Conservation (phyloP, 129 eudicot species). For the Chrysanthemum lavandulifolium region DNA sequence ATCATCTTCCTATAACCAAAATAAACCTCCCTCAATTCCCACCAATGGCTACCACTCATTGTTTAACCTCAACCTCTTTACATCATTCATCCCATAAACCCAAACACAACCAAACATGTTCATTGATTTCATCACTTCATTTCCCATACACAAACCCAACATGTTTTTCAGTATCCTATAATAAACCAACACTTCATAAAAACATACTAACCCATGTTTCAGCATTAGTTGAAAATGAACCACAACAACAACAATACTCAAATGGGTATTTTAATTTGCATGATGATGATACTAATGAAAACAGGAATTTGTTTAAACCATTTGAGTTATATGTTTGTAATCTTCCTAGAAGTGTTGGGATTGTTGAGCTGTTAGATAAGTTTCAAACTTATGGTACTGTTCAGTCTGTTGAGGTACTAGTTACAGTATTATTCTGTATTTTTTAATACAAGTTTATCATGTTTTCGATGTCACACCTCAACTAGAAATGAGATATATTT, state of each 20-base stretch:
- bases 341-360: constrained; percentile 43
- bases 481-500: not conserved
- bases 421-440: not conserved
- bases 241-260: constrained; percentile 16
- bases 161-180: too few species aligned
- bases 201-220: not conserved
- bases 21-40: too few species aligned
- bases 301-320: constrained; percentile 25
- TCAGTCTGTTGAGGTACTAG: constrained; percentile 45
- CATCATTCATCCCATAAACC: not conserved
- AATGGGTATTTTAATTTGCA: constrained; percentile 22
- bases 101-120: not conserved
- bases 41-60: too few species aligned
- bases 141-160: too few species aligned
- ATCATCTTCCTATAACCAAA: too few species aligned
- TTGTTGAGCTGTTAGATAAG: constrained; percentile 30
- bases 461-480: constrained; percentile 25
- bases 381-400: constrained; percentile 44
- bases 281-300: constrained; percentile 23
- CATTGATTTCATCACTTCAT: not conserved
- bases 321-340: constrained; percentile 46
- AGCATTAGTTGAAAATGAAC: constrained; percentile 27
- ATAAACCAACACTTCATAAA: too few species aligned
- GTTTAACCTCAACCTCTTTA: too few species aligned
- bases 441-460: not conserved